These are phyloP conservation scores for Lepraria neglecta DNA, from an alignment of 495 filamentous ascomycete genomes.

Conservation along the genomic window DNA sequence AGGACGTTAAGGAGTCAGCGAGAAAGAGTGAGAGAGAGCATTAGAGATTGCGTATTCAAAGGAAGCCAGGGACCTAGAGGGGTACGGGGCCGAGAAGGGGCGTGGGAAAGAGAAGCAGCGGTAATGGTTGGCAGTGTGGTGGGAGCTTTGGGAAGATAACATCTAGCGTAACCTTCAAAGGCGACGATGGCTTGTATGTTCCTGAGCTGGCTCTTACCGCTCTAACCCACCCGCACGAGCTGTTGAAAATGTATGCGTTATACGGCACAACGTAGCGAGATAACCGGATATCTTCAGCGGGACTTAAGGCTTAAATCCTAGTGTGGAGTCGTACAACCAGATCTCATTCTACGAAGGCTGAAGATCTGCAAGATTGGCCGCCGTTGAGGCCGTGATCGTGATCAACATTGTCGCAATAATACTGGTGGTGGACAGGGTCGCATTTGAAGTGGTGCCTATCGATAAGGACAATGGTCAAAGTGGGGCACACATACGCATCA, in stretches of 20 bases:
- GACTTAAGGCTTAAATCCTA: constrained; percentile 12
- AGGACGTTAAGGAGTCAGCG: constrained; percentile 71
- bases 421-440: not conserved
- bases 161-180: not conserved
- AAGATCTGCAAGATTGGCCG: constrained; percentile 19
- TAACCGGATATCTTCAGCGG: not conserved
- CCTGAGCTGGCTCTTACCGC: not conserved
- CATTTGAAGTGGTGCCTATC: constrained; percentile 2
- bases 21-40: constrained; percentile 65
- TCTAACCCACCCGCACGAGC: not conserved
- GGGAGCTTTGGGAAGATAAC: constrained; percentile 44
- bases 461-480: constrained; percentile 1
- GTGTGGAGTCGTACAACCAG: constrained; percentile 13
- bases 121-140: constrained; percentile 84
- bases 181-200: not conserved
- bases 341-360: constrained; percentile 11
- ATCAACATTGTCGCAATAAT: not conserved
- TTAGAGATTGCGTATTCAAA: constrained; percentile 75
- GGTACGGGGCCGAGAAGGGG: constrained; percentile 38
- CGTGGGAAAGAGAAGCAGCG: constrained; percentile 86
- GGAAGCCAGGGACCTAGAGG: constrained; percentile 58
- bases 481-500: not conserved
- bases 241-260: not conserved
- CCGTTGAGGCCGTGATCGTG: not conserved
- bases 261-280: not conserved